phyloP scores from a whole-genome alignment of 148 eudicot species.

The Spergularia marina region DNA sequence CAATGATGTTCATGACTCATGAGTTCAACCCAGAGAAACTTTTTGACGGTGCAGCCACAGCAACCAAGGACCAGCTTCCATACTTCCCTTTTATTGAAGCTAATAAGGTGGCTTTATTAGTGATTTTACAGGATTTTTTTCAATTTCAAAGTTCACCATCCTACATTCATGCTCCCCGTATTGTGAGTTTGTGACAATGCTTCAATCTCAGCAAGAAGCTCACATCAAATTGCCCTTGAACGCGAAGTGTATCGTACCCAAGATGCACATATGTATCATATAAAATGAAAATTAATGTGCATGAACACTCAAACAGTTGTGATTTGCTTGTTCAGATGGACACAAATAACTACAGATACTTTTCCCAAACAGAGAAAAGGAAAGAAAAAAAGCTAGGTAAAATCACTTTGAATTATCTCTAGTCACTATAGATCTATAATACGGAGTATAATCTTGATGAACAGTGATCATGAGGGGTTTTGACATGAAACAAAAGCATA shows the following conservation, averaged over 20 bases:
- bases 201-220: conserved; percentile 64
- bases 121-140: conserved; percentile 50
- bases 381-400: neutral
- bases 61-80: conserved; percentile 40
- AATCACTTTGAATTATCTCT: neutral
- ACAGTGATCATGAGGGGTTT: neutral
- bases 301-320: neutral
- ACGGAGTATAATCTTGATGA: neutral
- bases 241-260: neutral
- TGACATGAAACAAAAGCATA: neutral
- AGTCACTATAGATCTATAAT: neutral
- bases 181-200: conserved; percentile 43
- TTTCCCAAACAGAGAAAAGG: neutral
- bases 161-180: conserved; percentile 54
- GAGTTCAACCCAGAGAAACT: conserved; percentile 57
- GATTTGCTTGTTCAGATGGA: neutral
- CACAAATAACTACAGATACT: neutral
- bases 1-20: conserved; percentile 34
- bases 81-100: conserved; percentile 58
- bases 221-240: conserved; percentile 33
- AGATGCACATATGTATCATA: neutral
- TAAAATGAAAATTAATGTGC: neutral
- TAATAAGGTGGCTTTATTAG: conserved; percentile 49
- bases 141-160: conserved; percentile 44
- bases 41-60: conserved; percentile 39